These are phyloP conservation scores for Amniculicola lignicola DNA, from an alignment of 495 filamentous ascomycete species.

Conservation along the genomic window DNA sequence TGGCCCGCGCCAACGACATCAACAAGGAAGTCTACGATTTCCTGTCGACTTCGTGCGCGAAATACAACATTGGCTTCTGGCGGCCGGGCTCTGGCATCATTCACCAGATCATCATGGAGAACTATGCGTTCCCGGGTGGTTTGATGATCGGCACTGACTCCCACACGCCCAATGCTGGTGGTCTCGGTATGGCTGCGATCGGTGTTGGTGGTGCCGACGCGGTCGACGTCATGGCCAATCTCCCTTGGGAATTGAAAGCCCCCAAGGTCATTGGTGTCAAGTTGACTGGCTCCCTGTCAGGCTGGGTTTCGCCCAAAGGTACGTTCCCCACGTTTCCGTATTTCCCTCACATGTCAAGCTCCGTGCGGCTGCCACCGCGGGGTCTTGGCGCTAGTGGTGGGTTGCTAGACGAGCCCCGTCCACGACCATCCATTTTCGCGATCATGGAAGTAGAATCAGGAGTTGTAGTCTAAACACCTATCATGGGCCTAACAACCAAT, in stretches of 20 bases:
- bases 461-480: too few species aligned
- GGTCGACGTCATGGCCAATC: constrained; percentile 96
- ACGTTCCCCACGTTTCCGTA: constrained; percentile 26
- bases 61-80: constrained; percentile 99
- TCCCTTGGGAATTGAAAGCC: constrained; percentile 98
- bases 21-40: constrained; percentile 99
- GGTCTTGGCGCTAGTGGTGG: constrained; percentile 11
- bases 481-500: too few species aligned
- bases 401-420: too few species aligned
- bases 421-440: too few species aligned
- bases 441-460: too few species aligned
- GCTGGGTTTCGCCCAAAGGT: constrained; percentile 93
- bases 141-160: constrained; percentile 98
- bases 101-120: constrained; percentile 97
- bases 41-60: constrained; percentile 88
- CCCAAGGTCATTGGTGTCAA: constrained; percentile 96
- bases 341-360: not conserved
- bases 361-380: constrained; percentile 1
- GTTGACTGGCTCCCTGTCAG: constrained; percentile 82
- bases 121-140: constrained; percentile 98
- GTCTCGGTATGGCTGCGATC: constrained; percentile 92
- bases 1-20: constrained; percentile 83
- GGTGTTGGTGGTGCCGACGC: constrained; percentile 99
- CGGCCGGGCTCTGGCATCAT: constrained; percentile 98
- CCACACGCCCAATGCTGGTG: constrained; percentile 97